Evolutionary conservation across 257 asterid genomes (phyloP).

Genomic region (Coffea canephora): DNA sequence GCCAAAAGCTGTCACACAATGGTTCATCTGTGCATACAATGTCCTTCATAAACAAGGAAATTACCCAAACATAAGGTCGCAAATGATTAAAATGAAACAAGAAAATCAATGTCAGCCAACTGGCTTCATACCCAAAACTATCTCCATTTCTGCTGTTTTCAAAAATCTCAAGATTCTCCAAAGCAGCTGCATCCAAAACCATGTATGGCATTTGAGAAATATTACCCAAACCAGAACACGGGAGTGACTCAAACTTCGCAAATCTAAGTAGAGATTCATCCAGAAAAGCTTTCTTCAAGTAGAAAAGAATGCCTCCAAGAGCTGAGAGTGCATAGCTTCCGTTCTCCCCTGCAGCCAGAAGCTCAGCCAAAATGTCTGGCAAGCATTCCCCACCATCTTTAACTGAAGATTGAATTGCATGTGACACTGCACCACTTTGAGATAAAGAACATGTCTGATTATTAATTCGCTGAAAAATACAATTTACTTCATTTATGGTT

Average conservation of each 20-base stretch:
- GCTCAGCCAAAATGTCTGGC: conserved; percentile 63
- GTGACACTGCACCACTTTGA: conserved; percentile 29
- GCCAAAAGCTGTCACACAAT: conserved; percentile 87
- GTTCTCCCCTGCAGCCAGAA: conserved; percentile 63
- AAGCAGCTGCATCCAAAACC: conserved; percentile 94
- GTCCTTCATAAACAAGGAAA: conserved; percentile 52
- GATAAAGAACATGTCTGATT: conserved; percentile 35
- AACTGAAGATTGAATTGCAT: conserved; percentile 29
- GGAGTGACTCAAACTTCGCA: conserved; percentile 87
- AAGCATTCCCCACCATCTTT: conserved; percentile 39
- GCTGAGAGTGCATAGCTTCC: conserved; percentile 93
- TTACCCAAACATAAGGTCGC: not conserved
- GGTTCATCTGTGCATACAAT: conserved; percentile 76
- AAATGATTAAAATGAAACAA: not conserved
- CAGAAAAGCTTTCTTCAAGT: conserved; percentile 84
- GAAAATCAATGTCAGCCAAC: conserved; percentile 12
- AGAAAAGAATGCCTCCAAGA: conserved; percentile 86
- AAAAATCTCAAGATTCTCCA: conserved; percentile 94
- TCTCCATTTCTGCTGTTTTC: conserved; percentile 91
- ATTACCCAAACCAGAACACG: conserved; percentile 68
- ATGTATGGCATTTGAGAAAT: conserved; percentile 60
- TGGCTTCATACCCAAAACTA: conserved; percentile 67
- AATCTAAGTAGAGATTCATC: conserved; percentile 80
- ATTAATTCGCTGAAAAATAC: conserved; percentile 44
- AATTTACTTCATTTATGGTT: conserved; percentile 60